These are phyloP conservation scores for Senna tora DNA, from an alignment of 306 rosid species.

Conservation along the genomic window DNA sequence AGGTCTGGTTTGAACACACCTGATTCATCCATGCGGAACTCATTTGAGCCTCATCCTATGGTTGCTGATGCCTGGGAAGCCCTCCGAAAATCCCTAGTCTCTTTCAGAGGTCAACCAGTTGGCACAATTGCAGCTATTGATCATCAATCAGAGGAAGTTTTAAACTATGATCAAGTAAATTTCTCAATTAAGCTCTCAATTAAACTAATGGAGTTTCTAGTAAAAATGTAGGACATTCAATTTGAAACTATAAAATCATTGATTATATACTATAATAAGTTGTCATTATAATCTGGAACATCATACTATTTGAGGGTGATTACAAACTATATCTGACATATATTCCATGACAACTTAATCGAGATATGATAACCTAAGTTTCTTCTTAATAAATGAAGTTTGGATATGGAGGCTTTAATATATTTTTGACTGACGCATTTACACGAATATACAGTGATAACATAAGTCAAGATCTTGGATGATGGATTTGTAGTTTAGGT, in stretches of 20 bases:
- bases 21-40: constrained; percentile 74
- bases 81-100: constrained; percentile 73
- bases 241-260: neutral
- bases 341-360: neutral
- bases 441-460: constrained; percentile 8
- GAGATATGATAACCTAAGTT: neutral
- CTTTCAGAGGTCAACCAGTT: constrained; percentile 73
- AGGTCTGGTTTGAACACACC: constrained; percentile 86
- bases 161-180: constrained; percentile 85
- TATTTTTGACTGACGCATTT: constrained; percentile 15
- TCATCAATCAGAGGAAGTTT: constrained; percentile 84
- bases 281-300: neutral
- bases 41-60: constrained; percentile 96
- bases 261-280: neutral
- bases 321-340: neutral
- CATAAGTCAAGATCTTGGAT: neutral
- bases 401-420: neutral
- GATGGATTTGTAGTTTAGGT: neutral
- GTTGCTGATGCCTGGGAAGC: constrained; percentile 96
- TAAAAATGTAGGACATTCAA: neutral
- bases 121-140: constrained; percentile 91
- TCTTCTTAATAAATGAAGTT: neutral
- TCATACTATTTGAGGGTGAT: neutral
- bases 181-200: neutral
- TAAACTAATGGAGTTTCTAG: too few species aligned